Percentiles rank a stretch among this genome's conserved stretches.
phyloP scores from a whole-genome alignment of 139 green algal genomes.

The Micractinium conductrix region DNA sequence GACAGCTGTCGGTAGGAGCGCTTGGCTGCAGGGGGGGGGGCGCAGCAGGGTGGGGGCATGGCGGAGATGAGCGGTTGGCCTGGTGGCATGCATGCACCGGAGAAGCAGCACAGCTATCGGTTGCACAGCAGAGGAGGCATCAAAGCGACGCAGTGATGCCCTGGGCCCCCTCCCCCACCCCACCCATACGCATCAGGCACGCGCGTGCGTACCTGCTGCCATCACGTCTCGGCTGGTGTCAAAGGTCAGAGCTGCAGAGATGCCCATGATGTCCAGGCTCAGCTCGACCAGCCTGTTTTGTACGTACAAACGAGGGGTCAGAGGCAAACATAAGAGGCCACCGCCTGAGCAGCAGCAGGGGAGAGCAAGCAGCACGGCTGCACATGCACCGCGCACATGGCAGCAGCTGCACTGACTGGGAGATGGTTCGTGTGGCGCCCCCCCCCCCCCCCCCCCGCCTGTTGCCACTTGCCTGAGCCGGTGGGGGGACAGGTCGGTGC shows the following conservation, averaged over 20 bases:
- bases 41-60: background rate
- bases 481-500: slow-evolving; percentile 1
- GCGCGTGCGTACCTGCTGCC: background rate
- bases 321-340: no score
- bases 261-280: slow-evolving; percentile 25
- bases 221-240: background rate
- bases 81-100: background rate
- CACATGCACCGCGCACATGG: background rate
- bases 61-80: no score
- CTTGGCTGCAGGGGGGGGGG: slow-evolving; percentile 16
- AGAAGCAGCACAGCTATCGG: background rate
- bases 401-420: no score
- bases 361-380: background rate
- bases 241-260: background rate
- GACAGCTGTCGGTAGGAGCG: slow-evolving; percentile 65
- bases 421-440: no score
- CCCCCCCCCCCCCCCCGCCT: no score
- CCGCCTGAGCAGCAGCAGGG: no score
- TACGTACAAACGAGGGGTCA: no score
- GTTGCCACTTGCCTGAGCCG: slow-evolving; percentile 19
- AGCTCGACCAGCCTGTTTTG: slow-evolving; percentile 31
- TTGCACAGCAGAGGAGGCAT: background rate
- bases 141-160: no score
- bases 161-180: background rate
- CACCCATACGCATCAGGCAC: background rate